phyloP scores from a whole-genome alignment of 2,329 filamentous ascomycete species.

The Aureobasidium melanogenum region DNA sequence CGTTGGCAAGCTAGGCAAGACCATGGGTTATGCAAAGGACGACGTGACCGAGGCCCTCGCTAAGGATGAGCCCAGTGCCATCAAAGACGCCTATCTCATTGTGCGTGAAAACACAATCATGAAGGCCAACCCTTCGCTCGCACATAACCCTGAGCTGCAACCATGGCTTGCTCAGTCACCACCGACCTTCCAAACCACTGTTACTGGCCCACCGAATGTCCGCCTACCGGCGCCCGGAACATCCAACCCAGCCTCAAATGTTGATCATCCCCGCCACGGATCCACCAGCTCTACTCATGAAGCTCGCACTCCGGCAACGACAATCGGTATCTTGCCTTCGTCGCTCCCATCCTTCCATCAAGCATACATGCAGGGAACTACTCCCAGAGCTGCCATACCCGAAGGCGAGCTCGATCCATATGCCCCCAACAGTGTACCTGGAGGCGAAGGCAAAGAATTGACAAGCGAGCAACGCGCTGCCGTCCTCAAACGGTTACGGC shows the following conservation, averaged over 20 bases:
- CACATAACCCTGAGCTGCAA: constrained; percentile 40
- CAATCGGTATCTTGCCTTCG: constrained; percentile 83
- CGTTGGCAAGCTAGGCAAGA: constrained; percentile 91
- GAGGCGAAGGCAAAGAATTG: constrained; percentile 27
- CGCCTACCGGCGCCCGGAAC: constrained; percentile 15
- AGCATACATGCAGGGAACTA: constrained; percentile 70
- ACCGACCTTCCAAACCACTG: constrained; percentile 38
- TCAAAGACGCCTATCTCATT: constrained; percentile 98
- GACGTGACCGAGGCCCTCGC: constrained; percentile 92
- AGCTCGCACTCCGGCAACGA: constrained; percentile 50
- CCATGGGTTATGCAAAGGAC: constrained; percentile 91
- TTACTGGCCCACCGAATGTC: constrained; percentile 25
- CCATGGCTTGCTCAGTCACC: constrained; percentile 49
- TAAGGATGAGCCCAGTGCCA: constrained; percentile 88
- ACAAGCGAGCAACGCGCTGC: constrained; percentile 64
- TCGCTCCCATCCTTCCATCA: constrained; percentile 86
- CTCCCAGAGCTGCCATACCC: constrained; percentile 31
- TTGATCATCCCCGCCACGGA: constrained; percentile 36
- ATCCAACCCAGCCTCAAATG: constrained; percentile 12
- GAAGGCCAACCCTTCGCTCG: constrained; percentile 69
- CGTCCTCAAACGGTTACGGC: constrained; percentile 71
- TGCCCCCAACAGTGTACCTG: constrained; percentile 27
- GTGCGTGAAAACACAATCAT: constrained; percentile 96
- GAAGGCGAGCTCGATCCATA: constrained; percentile 42
- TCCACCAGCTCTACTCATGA: constrained; percentile 34